phyloP scores from a whole-genome alignment of 116 monocot genomes.

The Thalassia testudinum region DNA sequence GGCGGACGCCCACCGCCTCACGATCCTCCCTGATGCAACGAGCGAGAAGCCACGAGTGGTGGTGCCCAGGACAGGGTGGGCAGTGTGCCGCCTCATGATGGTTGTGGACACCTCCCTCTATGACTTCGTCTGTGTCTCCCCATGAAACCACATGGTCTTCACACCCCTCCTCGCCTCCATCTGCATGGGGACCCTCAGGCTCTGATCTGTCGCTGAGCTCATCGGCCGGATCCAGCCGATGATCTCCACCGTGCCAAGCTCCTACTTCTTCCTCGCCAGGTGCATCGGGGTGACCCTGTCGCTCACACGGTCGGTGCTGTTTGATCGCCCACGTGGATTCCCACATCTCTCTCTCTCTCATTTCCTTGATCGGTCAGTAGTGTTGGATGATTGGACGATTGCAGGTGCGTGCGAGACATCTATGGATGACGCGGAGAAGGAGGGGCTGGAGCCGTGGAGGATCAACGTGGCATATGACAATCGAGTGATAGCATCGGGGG shows the following conservation, averaged over 20 bases:
- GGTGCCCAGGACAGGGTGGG: conserved; percentile 81
- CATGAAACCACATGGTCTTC: conserved; percentile 74
- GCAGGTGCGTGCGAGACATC: too few species aligned
- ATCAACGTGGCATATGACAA: conserved; percentile 65
- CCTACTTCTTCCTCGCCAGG: conserved; percentile 47
- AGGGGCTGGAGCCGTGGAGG: too few species aligned
- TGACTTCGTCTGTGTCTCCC: conserved; percentile 57
- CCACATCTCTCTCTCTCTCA: too few species aligned
- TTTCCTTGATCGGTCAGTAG: too few species aligned
- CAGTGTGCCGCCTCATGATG: conserved; percentile 46
- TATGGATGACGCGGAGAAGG: too few species aligned
- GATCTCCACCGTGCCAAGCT: conserved; percentile 23
- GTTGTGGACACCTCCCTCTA: conserved; percentile 36
- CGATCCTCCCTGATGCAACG: too few species aligned
- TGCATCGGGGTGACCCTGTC: conserved; percentile 30
- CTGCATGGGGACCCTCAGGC: conserved; percentile 58
- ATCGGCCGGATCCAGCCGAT: conserved; percentile 25
- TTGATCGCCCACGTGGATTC: too few species aligned
- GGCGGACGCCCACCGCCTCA: too few species aligned
- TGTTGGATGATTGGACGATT: too few species aligned
- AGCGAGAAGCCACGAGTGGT: conserved; percentile 57
- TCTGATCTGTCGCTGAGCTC: conserved; percentile 56
- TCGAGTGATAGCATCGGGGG: conserved; percentile 52
- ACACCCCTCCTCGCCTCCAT: conserved; percentile 62
- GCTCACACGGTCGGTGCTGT: conserved; percentile 32